Base-by-base conservation (phyloP, 2,329 filamentous ascomycete species). In the Pseudocercospora fijiensis region DNA sequence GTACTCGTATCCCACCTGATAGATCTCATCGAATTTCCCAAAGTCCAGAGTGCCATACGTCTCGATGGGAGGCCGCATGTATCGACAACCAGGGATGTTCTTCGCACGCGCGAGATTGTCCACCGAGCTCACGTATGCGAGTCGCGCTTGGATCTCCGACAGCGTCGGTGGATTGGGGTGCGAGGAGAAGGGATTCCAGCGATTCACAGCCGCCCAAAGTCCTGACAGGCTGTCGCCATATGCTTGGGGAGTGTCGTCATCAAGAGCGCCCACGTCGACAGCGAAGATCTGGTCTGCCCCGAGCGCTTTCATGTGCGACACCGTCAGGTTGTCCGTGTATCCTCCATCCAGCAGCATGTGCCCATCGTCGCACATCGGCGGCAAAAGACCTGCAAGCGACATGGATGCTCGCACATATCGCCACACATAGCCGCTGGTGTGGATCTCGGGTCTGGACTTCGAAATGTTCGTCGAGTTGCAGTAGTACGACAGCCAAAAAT, bases 381-480 rank as follows among this genome's bases (percentile, higher is more conserved):
- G 96, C 6, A 99, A 82, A 9, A 99, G 80, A 2, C 96, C 95
- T 0, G 95, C 95, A 3, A 99, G 84, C 1, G 93, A 96, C 95
- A 99, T 99, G 10, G 92, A 96, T 0, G 95, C 95, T 52, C 95
- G 86, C 24, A 99, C 91, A 73, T 99, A 99, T 47, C 96, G 87
- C 95, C 95, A 99, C 0, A 95, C 94, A 73, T 99, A 99, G 13
- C 95, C 95, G 65, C 90, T 95, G 0, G 92, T 97, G 78, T 99
- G 95, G 69, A 96, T 93, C 76, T 99, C 95, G 2, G 87, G 87
- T 20, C 94, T 86, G 65, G 90, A 95, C 77, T 96, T 96, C 80
- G 90, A 96, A 78, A 99, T 98, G 77, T 98, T 99, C 41, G 96
- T 99, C 0, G 95, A 98, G 78, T 99, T 99, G 84, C 96, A 99